phyloP scores from a whole-genome alignment of 148 eudicot genomes.

The Fagopyrum tataricum region DNA sequence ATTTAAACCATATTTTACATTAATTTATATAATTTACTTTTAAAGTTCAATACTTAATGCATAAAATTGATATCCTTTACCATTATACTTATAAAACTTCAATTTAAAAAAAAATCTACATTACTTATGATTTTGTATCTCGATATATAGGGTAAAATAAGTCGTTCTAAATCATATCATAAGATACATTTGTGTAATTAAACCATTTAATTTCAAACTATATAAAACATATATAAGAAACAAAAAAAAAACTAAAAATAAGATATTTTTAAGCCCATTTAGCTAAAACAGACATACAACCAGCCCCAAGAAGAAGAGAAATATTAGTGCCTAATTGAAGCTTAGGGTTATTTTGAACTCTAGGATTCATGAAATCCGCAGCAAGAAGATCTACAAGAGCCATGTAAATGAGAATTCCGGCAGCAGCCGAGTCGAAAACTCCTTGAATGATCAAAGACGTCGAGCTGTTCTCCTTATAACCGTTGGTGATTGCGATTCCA shows the following conservation, averaged over 20 bases:
- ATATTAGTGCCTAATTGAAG: slow-evolving; percentile 47
- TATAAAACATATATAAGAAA: too few species aligned
- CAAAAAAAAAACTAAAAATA: background rate
- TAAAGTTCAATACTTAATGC: too few species aligned
- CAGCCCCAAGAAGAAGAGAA: slow-evolving; percentile 59
- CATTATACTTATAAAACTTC: too few species aligned
- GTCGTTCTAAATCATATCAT: too few species aligned
- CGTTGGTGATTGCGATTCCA: slow-evolving; percentile 45
- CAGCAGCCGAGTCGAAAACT: slow-evolving; percentile 45
- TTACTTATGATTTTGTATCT: too few species aligned
- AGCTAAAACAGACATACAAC: slow-evolving; percentile 66
- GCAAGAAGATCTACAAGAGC: slow-evolving; percentile 69
- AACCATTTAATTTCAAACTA: too few species aligned
- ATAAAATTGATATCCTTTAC: too few species aligned
- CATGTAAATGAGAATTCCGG: slow-evolving; percentile 69
- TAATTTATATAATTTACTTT: too few species aligned
- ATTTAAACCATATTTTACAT: too few species aligned
- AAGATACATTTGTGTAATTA: too few species aligned
- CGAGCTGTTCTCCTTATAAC: slow-evolving; percentile 35
- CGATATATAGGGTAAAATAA: too few species aligned
- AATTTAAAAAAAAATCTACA: too few species aligned
- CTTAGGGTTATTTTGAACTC: slow-evolving; percentile 41
- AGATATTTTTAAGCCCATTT: slow-evolving; percentile 36
- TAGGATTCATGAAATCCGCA: slow-evolving; percentile 66
- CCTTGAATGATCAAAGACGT: slow-evolving; percentile 56